Conservation (phyloP, 345 rosid species). For the Rhizophora mangle region DNA sequence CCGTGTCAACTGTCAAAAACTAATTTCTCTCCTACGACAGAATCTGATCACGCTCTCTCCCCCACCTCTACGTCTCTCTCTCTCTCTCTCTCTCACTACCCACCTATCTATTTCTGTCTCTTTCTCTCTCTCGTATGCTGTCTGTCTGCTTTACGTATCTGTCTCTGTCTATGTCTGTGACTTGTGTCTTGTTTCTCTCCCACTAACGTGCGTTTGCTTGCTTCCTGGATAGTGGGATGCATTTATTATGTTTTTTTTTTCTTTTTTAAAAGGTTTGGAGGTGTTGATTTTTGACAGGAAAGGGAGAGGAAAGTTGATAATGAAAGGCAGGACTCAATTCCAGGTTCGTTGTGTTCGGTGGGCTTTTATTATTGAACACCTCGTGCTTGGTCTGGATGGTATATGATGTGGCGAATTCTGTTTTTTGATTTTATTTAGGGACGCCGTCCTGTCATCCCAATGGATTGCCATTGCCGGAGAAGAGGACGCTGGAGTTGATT, state of each 20-base stretch:
- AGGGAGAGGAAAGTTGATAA: constrained; percentile 38
- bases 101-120: not conserved
- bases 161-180: constrained; percentile 39
- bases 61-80: constrained; percentile 41
- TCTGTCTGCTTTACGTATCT: constrained; percentile 37
- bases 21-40: constrained; percentile 45
- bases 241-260: not conserved
- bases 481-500: constrained; percentile 71
- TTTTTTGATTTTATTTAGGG: constrained; percentile 36
- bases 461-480: constrained; percentile 63
- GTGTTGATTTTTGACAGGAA: constrained; percentile 46
- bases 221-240: not conserved
- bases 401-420: constrained; percentile 12
- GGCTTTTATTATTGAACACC: not conserved
- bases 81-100: constrained; percentile 16
- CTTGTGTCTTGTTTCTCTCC: constrained; percentile 23
- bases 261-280: constrained; percentile 11
- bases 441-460: constrained; percentile 35
- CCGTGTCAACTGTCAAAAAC: constrained; percentile 89
- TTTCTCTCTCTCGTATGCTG: constrained; percentile 29
- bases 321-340: constrained; percentile 41
- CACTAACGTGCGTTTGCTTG: constrained; percentile 9
- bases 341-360: constrained; percentile 41
- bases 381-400: not conserved
- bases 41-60: constrained; percentile 79